phyloP scores from a whole-genome alignment of 192 early-diverging fungal genomes.

The Coemansia sp. region DNA sequence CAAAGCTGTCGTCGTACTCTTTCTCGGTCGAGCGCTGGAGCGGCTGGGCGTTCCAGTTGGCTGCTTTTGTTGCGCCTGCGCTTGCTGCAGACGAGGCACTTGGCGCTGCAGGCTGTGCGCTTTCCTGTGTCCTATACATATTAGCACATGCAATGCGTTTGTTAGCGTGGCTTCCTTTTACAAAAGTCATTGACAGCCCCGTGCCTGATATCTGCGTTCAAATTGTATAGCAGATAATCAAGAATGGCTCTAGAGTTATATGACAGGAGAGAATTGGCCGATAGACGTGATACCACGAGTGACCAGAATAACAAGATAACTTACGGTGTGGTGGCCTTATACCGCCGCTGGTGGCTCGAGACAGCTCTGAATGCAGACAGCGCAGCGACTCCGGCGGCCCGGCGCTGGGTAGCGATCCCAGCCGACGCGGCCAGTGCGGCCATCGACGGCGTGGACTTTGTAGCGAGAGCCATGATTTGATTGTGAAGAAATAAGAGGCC shows the following conservation, averaged over 20 bases:
- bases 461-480: constrained; percentile 29
- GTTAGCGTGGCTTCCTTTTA: constrained; percentile 1
- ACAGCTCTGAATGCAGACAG: constrained; percentile 28
- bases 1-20: constrained; percentile 77
- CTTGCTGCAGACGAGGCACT: constrained; percentile 15
- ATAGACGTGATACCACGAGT: neutral
- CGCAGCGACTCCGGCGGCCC: constrained; percentile 16
- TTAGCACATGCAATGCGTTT: neutral
- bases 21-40: constrained; percentile 33
- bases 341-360: constrained; percentile 37
- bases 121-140: constrained; percentile 29
- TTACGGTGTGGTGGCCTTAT: constrained; percentile 52
- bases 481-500: neutral
- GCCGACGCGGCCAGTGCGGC: constrained; percentile 32
- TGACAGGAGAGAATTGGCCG: neutral
- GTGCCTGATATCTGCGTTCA: neutral
- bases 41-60: constrained; percentile 11
- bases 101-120: constrained; percentile 29
- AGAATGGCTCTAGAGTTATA: neutral
- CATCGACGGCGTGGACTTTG: constrained; percentile 37
- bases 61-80: constrained; percentile 5
- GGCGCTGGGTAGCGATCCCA: constrained; percentile 15
- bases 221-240: neutral
- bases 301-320: constrained; percentile 9
- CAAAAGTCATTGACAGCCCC: constrained; percentile 2